These are phyloP conservation scores for Gaertneriomyces semiglobifer DNA, from an alignment of 192 early-diverging fungal genomes.

Conservation along the genomic window DNA sequence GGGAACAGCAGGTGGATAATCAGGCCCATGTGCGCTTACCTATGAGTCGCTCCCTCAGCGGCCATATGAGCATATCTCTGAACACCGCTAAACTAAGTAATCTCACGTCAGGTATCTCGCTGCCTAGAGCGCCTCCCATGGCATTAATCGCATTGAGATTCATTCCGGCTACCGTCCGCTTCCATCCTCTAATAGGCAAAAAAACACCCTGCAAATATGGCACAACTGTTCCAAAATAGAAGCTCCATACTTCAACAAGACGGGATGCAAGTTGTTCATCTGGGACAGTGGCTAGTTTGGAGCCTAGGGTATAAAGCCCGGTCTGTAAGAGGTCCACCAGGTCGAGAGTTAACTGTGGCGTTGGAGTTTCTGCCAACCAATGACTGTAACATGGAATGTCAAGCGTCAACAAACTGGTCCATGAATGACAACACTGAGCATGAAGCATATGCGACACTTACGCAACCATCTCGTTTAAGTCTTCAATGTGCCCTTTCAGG, in stretches of 20 bases:
- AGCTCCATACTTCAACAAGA: slow-evolving; percentile 74
- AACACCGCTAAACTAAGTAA: slow-evolving; percentile 61
- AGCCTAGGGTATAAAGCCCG: slow-evolving; percentile 65
- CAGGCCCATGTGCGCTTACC: slow-evolving; percentile 36
- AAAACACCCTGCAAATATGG: slow-evolving; percentile 87
- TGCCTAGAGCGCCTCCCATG: slow-evolving; percentile 30
- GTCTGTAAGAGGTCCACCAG: slow-evolving; percentile 56
- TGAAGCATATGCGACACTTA: slow-evolving; percentile 29
- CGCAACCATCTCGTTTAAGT: slow-evolving; percentile 75
- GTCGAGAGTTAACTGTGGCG: slow-evolving; percentile 43
- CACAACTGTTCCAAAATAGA: slow-evolving; percentile 75
- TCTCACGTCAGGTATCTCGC: slow-evolving; percentile 56
- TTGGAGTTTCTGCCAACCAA: slow-evolving; percentile 1
- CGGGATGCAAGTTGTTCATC: slow-evolving; percentile 66
- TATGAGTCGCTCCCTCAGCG: slow-evolving; percentile 58
- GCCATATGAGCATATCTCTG: slow-evolving; percentile 63
- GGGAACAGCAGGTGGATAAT: not conserved
- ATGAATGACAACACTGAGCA: not conserved
- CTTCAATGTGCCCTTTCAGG: slow-evolving; percentile 76
- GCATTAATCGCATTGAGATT: no score
- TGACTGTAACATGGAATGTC: slow-evolving; percentile 1
- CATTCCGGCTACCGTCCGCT: not conserved
- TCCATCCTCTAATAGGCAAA: slow-evolving; percentile 49
- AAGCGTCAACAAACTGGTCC: slow-evolving; percentile 9
- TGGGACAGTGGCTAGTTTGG: slow-evolving; percentile 61